phyloP scores from a whole-genome alignment of 2,329 filamentous ascomycete species.

The Aspergillus quadrilineatus region DNA sequence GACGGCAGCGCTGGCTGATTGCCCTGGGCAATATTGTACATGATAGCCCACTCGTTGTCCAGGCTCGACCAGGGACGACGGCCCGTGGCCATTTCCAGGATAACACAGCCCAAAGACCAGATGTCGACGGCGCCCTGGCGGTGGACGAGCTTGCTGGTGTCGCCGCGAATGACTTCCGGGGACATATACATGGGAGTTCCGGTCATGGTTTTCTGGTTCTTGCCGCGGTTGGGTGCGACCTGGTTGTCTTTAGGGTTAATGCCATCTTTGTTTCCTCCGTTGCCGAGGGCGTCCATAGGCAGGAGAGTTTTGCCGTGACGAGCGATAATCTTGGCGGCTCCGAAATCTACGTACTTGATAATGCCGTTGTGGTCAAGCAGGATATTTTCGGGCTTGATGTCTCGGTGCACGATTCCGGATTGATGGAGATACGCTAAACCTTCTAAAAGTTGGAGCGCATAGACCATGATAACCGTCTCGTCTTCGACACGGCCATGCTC shows the following conservation, averaged over 20 bases:
- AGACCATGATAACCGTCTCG: slow-evolving; percentile 96
- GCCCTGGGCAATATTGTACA: slow-evolving; percentile 99
- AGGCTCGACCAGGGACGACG: slow-evolving; percentile 90
- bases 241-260: slow-evolving; percentile 32
- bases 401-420: slow-evolving; percentile 86
- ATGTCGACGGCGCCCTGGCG: slow-evolving; percentile 87
- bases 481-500: slow-evolving; percentile 98
- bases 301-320: slow-evolving; percentile 86
- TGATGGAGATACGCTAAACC: slow-evolving; percentile 92
- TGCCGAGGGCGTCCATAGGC: slow-evolving; percentile 57
- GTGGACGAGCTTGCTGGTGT: slow-evolving; percentile 68
- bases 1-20: slow-evolving; percentile 85
- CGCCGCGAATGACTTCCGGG: slow-evolving; percentile 93
- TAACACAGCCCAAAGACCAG: slow-evolving; percentile 95
- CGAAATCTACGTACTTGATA: slow-evolving; percentile 99
- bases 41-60: slow-evolving; percentile 99
- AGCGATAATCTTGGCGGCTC: slow-evolving; percentile 94
- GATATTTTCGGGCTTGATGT: slow-evolving; percentile 98
- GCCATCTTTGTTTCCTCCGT: slow-evolving; percentile 41
- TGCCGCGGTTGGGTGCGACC: slow-evolving; percentile 33
- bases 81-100: slow-evolving; percentile 96
- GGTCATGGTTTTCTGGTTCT: slow-evolving; percentile 85
- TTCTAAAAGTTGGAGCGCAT: slow-evolving; percentile 89
- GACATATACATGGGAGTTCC: slow-evolving; percentile 99
- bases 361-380: slow-evolving; percentile 95